These are phyloP conservation scores for Oryza australiensis DNA, from an alignment of 176 grass and related monocot species.

Conservation along the genomic window DNA sequence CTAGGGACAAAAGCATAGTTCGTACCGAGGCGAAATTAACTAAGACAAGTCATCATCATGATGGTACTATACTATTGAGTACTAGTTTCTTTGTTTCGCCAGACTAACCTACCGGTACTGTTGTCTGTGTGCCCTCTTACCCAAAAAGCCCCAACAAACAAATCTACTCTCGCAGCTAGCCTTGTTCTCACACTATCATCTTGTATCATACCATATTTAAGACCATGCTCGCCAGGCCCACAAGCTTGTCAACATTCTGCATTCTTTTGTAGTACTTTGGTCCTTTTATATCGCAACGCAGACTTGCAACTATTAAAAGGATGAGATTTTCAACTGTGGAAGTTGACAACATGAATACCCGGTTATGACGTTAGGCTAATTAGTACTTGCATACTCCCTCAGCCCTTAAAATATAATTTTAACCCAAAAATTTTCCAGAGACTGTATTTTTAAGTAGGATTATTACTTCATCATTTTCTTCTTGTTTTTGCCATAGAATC, in stretches of 20 bases:
- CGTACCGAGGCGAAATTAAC: neutral
- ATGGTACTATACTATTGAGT: neutral
- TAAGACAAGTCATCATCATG: neutral
- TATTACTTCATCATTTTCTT: no score
- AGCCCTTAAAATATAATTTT: no score
- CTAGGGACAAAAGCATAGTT: neutral
- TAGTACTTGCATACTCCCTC: neutral
- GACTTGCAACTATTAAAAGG: neutral
- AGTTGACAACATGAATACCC: neutral
- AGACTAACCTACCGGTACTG: neutral
- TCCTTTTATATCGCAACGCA: neutral
- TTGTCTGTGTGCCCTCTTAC: neutral
- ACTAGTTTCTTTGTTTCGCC: neutral
- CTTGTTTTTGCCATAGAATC: no score
- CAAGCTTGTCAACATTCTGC: constrained; percentile 3
- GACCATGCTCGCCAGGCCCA: constrained; percentile 1
- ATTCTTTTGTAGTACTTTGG: neutral
- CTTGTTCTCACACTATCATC: neutral
- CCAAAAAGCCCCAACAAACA: constrained; percentile 22
- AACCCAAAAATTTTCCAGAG: no score
- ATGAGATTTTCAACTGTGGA: neutral
- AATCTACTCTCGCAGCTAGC: neutral
- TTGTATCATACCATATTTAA: constrained; percentile 17
- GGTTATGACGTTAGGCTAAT: neutral
- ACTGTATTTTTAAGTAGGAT: no score